Conservation (phyloP, 371 early-diverging fungal genomes). For the Mucor piriformis region DNA sequence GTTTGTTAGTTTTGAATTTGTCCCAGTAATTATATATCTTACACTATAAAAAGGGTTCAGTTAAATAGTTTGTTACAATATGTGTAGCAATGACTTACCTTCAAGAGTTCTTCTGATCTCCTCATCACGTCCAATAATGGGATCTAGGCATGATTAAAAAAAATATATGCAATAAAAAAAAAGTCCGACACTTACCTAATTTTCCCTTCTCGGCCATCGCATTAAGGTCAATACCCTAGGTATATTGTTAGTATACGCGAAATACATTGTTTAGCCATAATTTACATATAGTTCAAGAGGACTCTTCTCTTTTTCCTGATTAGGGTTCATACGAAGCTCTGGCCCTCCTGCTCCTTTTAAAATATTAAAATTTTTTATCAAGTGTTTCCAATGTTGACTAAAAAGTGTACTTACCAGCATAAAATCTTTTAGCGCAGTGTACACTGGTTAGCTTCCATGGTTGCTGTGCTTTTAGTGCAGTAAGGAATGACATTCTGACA, state of each 20-base stretch:
- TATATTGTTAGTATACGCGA: background rate
- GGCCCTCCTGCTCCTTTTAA: slow-evolving; percentile 21
- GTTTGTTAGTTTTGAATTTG: background rate
- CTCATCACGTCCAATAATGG: slow-evolving; percentile 85
- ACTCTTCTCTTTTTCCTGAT: slow-evolving; percentile 42
- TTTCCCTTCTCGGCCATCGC: slow-evolving; percentile 70
- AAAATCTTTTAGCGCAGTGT: slow-evolving; percentile 16
- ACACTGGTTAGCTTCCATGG: background rate
- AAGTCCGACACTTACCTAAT: slow-evolving; percentile 59
- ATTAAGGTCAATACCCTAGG: slow-evolving; percentile 70
- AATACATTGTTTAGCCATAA: background rate
- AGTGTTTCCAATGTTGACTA: too few relatives aligned
- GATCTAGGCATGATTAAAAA: slow-evolving; percentile 50
- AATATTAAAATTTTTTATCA: slow-evolving; percentile 1
- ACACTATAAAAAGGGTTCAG: slow-evolving; percentile 22
- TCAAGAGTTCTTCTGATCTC: slow-evolving; percentile 84
- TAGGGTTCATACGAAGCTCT: slow-evolving; percentile 44
- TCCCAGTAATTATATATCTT: background rate
- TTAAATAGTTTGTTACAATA: too few relatives aligned
- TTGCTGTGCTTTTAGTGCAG: background rate
- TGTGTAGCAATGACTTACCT: slow-evolving; percentile 37
- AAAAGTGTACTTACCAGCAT: too few relatives aligned
- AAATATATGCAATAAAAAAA: slow-evolving; percentile 9
- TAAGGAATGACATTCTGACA: background rate
- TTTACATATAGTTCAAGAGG: slow-evolving; percentile 49